Conservation (phyloP, 306 rosid species). For the Aeschynomene evenia region DNA sequence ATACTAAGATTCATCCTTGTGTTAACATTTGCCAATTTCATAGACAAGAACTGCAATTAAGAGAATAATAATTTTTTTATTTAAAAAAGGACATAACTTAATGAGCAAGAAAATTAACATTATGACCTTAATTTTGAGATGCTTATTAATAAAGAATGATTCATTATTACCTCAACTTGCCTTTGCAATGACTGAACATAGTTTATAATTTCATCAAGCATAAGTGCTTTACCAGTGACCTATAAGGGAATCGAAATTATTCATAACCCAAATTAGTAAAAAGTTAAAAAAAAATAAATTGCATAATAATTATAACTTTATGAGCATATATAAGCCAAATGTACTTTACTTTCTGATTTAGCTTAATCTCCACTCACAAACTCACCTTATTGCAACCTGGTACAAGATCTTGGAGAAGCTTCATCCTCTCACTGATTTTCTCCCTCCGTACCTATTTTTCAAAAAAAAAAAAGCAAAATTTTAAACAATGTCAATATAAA, state of each 20-base stretch:
- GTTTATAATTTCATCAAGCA: conserved; percentile 96
- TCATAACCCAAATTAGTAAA: conserved; percentile 24
- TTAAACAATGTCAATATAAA: conserved; percentile 28
- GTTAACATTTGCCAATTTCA: conserved; percentile 90
- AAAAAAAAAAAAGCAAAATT: background rate
- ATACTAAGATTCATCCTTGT: conserved; percentile 73
- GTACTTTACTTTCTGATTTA: background rate
- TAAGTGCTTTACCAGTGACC: conserved; percentile 98
- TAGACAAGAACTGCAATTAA: conserved; percentile 72
- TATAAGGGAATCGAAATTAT: conserved; percentile 23
- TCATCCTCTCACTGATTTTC: conserved; percentile 98
- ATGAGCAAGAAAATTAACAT: conserved; percentile 35
- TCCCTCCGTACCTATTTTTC: conserved; percentile 77
- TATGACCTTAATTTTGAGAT: conserved; percentile 25
- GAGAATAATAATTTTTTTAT: background rate
- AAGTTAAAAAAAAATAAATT: background rate
- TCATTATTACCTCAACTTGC: conserved; percentile 81
- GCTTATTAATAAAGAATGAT: conserved; percentile 26
- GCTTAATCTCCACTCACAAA: background rate
- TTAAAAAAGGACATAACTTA: conserved; percentile 13
- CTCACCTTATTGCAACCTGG: conserved; percentile 95
- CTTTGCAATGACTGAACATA: conserved; percentile 97
- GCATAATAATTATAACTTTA: too few relatives aligned
- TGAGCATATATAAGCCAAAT: background rate
- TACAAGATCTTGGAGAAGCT: conserved; percentile 93